These are phyloP conservation scores for Aureobasidium sp. DNA, from an alignment of 2,329 filamentous ascomycete species.

Conservation along the genomic window DNA sequence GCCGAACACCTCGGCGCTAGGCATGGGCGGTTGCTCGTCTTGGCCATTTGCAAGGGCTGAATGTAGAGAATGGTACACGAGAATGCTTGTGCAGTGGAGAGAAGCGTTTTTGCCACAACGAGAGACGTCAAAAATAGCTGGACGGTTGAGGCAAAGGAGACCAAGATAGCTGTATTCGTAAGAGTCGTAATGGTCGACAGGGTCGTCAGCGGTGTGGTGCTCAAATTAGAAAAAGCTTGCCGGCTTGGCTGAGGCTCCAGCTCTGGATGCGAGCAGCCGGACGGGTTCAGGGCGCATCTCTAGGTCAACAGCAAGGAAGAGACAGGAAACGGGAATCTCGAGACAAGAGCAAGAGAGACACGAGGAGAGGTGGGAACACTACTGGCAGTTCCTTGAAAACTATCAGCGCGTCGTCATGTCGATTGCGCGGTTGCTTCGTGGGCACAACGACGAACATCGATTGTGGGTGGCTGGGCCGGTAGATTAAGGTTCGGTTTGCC, in stretches of 20 bases:
- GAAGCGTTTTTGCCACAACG: background rate
- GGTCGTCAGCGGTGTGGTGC: background rate
- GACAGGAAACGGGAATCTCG: background rate
- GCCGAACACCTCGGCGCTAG: background rate
- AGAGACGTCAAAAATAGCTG: background rate
- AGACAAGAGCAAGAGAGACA: background rate
- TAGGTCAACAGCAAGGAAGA: background rate
- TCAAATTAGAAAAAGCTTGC: slow-evolving; percentile 1
- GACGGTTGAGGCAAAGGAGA: background rate
- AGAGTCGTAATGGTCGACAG: background rate
- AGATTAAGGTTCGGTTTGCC: slow-evolving; percentile 1
- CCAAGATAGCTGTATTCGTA: background rate
- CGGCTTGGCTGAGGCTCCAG: background rate
- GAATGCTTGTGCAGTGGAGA: background rate
- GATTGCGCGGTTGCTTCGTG: slow-evolving; percentile 10
- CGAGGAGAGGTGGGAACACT: background rate
- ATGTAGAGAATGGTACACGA: background rate
- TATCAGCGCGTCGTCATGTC: slow-evolving; percentile 7
- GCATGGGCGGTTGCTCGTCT: background rate
- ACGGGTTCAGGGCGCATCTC: slow-evolving; percentile 1
- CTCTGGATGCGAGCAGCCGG: slow-evolving; percentile 5
- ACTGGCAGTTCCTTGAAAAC: slow-evolving; percentile 6
- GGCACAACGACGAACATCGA: slow-evolving; percentile 8
- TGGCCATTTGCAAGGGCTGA: background rate
- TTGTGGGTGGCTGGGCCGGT: background rate